A percentile compares a stretch with the other conserved stretches of the same genome.
These are phyloP conservation scores for Pichia eremophila DNA, from an alignment of 805 yeast species.

Conservation along the genomic window DNA sequence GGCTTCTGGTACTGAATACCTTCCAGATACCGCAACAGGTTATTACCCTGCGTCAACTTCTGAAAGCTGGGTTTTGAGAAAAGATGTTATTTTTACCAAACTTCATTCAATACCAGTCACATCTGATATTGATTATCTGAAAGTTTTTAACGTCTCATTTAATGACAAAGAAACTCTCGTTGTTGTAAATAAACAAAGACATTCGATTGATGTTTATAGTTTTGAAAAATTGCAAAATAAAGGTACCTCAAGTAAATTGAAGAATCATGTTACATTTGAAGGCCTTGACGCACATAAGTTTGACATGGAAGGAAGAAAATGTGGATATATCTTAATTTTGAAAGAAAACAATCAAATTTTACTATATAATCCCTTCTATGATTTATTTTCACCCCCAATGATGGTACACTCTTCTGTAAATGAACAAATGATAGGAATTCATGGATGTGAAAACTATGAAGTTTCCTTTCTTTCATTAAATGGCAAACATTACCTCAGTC, in stretches of 20 bases:
- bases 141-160: slow-evolving; percentile 31
- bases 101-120: slow-evolving; percentile 35
- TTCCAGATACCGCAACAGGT: slow-evolving; percentile 20
- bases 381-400: slow-evolving; percentile 31
- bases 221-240: slow-evolving; percentile 30
- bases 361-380: slow-evolving; percentile 51
- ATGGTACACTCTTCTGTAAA: slow-evolving; percentile 16
- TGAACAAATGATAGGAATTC: slow-evolving; percentile 12
- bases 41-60: slow-evolving; percentile 3
- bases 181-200: slow-evolving; percentile 34
- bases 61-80: slow-evolving; percentile 36
- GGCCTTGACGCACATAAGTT: slow-evolving; percentile 33
- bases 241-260: slow-evolving; percentile 16
- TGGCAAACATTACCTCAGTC: slow-evolving; percentile 21
- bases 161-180: slow-evolving; percentile 55
- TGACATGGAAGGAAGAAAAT: slow-evolving; percentile 22
- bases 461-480: slow-evolving; percentile 17
- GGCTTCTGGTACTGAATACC: slow-evolving; percentile 31
- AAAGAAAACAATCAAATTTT: slow-evolving; percentile 27
- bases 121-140: slow-evolving; percentile 24
- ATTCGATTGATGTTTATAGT: slow-evolving; percentile 41
- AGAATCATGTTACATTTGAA: slow-evolving; percentile 15
- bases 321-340: slow-evolving; percentile 39
- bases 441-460: slow-evolving; percentile 17
- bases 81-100: slow-evolving; percentile 64